These are phyloP conservation scores for Delphinella strobiligena DNA, from an alignment of 2,329 filamentous ascomycete genomes.

Conservation along the genomic window DNA sequence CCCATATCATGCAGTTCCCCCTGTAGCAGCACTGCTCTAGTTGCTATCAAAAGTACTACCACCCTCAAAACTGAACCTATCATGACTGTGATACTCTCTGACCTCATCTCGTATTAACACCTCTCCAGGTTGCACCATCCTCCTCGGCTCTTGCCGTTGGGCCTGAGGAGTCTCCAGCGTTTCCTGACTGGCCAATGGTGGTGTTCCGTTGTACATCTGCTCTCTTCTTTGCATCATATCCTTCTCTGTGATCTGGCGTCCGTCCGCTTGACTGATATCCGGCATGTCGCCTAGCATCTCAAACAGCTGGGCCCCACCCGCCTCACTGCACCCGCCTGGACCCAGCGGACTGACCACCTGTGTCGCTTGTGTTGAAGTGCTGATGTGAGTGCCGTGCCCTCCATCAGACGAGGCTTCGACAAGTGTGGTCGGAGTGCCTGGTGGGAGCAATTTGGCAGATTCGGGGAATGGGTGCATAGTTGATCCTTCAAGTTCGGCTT, in stretches of 20 bases:
- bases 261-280: conserved; percentile 37
- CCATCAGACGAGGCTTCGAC: conserved; percentile 1
- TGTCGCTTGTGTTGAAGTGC: conserved; percentile 7
- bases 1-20: background rate
- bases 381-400: conserved; percentile 8
- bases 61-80: conserved; percentile 6
- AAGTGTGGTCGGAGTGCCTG: conserved; percentile 8
- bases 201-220: conserved; percentile 33
- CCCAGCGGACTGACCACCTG: conserved; percentile 3
- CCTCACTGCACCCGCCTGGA: conserved; percentile 15
- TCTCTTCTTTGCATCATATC: conserved; percentile 35
- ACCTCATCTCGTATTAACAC: conserved; percentile 1
- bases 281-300: conserved; percentile 46
- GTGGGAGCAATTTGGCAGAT: background rate
- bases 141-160: background rate
- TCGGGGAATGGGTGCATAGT: conserved; percentile 8
- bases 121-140: conserved; percentile 3
- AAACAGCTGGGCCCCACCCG: conserved; percentile 28
- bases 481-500: conserved; percentile 31
- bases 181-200: background rate
- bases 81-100: background rate
- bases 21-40: too few species aligned
- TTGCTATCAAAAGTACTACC: too few species aligned
- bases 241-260: conserved; percentile 35
- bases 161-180: background rate